Conservation (phyloP, 345 rosid genomes). For the Citrus trifoliata region DNA sequence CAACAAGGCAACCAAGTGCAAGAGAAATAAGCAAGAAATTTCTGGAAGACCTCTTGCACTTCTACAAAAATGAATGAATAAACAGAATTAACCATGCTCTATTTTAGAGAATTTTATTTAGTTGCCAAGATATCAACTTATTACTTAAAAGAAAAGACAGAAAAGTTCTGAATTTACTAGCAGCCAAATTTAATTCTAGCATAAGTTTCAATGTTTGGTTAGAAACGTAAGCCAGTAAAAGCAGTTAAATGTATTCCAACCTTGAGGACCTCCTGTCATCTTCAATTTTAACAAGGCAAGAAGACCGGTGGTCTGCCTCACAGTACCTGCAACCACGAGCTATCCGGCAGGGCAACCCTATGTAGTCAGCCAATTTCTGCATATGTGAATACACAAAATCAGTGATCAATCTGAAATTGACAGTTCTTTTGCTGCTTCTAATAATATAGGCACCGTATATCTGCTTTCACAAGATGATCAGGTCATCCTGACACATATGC, state of each 20-base stretch:
- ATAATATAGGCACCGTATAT: neutral
- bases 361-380: slow-evolving; percentile 94
- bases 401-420: neutral
- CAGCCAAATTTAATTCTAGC: neutral
- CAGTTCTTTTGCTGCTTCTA: neutral
- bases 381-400: slow-evolving; percentile 17
- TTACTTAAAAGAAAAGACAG: neutral
- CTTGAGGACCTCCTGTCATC: slow-evolving; percentile 68
- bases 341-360: slow-evolving; percentile 96
- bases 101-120: neutral
- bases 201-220: neutral
- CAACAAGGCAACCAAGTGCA: neutral
- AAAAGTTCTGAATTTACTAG: neutral
- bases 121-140: neutral
- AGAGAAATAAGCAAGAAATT: neutral
- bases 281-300: slow-evolving; percentile 88
- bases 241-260: slow-evolving; percentile 28
- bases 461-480: slow-evolving; percentile 10
- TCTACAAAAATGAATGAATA: neutral
- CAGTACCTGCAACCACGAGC: slow-evolving; percentile 96
- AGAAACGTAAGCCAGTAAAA: neutral
- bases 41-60: neutral
- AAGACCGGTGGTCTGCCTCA: slow-evolving; percentile 73
- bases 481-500: neutral
- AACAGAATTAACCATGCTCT: neutral